A percentile compares a stretch with the other conserved stretches of the same genome.
Evolutionary conservation across 495 filamentous ascomycete genomes (phyloP).

Genomic region (Tetracladium marchalianum): DNA sequence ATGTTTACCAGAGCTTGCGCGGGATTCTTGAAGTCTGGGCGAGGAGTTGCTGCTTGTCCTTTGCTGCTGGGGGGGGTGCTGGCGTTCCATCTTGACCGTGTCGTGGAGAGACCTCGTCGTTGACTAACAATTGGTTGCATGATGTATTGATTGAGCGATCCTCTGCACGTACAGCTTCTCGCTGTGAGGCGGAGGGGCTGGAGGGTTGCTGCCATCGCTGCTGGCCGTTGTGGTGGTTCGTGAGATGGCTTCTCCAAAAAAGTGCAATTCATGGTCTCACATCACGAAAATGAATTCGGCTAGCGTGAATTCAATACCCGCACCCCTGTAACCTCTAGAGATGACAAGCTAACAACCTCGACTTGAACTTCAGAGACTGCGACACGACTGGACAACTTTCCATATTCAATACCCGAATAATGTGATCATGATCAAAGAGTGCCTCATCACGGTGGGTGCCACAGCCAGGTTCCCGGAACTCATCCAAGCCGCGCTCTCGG

Average conservation of each 20-base stretch:
- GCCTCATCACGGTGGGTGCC: slow-evolving; percentile 82
- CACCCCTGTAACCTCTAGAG: too few relatives aligned
- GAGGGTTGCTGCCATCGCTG: slow-evolving; percentile 38
- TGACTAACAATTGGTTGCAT: slow-evolving; percentile 17
- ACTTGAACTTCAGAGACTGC: too few relatives aligned
- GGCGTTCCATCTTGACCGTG: slow-evolving; percentile 18
- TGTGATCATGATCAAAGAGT: slow-evolving; percentile 11
- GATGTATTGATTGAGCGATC: slow-evolving; percentile 13
- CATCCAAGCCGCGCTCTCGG: slow-evolving; percentile 50
- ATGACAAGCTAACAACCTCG: too few relatives aligned
- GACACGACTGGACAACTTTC: too few relatives aligned
- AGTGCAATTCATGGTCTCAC: too few relatives aligned
- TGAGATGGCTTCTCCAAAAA: too few relatives aligned
- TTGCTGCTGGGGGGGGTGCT: neutral
- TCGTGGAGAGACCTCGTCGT: slow-evolving; percentile 30
- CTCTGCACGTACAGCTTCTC: slow-evolving; percentile 27
- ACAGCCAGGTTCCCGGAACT: slow-evolving; percentile 75
- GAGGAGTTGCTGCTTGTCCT: neutral
- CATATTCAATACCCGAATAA: neutral
- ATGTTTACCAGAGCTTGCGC: neutral
- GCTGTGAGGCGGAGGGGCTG: slow-evolving; percentile 37
- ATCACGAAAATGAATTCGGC: too few relatives aligned
- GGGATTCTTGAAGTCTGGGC: too few relatives aligned
- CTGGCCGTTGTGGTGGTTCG: slow-evolving; percentile 1
- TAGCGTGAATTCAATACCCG: too few relatives aligned